These are phyloP conservation scores for Diplogelasinospora grovesii DNA, from an alignment of 495 filamentous ascomycete species.

Conservation along the genomic window DNA sequence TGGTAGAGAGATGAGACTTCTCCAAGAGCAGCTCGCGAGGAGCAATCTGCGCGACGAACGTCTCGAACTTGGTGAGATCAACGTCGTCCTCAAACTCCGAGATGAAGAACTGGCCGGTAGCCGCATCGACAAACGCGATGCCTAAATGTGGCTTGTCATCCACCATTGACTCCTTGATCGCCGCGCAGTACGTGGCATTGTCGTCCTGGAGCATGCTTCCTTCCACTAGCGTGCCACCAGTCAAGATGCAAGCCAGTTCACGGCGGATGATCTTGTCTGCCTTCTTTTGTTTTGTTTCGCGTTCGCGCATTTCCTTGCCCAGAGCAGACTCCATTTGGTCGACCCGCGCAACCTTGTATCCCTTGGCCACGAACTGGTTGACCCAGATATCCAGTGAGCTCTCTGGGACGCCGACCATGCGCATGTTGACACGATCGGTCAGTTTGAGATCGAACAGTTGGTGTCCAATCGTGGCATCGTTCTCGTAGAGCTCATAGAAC, in stretches of 20 bases:
- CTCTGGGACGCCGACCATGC: constrained; percentile 93
- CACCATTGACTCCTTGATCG: constrained; percentile 81
- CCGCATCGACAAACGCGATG: constrained; percentile 90
- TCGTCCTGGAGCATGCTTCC: constrained; percentile 96
- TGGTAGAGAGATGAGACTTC: constrained; percentile 75
- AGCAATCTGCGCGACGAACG: constrained; percentile 86
- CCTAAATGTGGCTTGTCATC: constrained; percentile 81
- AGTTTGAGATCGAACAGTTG: constrained; percentile 97
- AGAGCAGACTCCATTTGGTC: constrained; percentile 94
- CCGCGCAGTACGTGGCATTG: constrained; percentile 93
- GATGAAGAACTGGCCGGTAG: constrained; percentile 90
- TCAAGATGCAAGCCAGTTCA: constrained; percentile 86
- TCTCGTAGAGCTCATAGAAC: constrained; percentile 98
- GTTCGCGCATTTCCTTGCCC: constrained; percentile 96
- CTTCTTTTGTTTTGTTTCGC: constrained; percentile 52
- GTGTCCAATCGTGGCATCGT: constrained; percentile 94
- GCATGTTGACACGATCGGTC: constrained; percentile 98
- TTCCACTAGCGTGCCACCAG: constrained; percentile 87
- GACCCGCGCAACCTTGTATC: constrained; percentile 92
- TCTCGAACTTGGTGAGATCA: constrained; percentile 97
- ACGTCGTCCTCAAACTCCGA: constrained; percentile 88
- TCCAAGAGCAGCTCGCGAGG: constrained; percentile 88
- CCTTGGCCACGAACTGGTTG: constrained; percentile 89
- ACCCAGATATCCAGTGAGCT: constrained; percentile 87
- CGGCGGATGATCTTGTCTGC: constrained; percentile 91